A percentile compares a stretch with the other conserved stretches of the same genome.
Conservation (phyloP, 495 filamentous ascomycete genomes). For the Xylaria bambusicola region DNA sequence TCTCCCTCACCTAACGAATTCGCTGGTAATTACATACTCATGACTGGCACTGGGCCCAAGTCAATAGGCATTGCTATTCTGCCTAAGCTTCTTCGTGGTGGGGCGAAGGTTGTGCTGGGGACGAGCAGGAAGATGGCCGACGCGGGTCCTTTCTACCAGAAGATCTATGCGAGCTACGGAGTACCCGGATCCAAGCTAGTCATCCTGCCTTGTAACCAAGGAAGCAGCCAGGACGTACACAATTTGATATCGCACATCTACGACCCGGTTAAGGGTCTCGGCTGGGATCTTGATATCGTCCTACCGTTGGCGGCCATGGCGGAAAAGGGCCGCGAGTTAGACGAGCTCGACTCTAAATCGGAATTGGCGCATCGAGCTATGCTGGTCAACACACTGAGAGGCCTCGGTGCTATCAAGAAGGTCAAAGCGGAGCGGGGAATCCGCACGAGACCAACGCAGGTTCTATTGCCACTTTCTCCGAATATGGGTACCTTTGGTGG, state of each 20-base stretch:
- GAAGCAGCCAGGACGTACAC: conserved; percentile 85
- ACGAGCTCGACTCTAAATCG: conserved; percentile 88
- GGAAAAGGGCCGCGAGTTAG: conserved; percentile 87
- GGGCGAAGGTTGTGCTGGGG: too few relatives aligned
- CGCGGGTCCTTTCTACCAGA: too few relatives aligned
- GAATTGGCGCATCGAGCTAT: conserved; percentile 98
- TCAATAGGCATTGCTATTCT: too few relatives aligned
- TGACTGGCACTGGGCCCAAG: too few relatives aligned
- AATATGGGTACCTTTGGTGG: conserved; percentile 98
- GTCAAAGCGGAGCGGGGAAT: conserved; percentile 83
- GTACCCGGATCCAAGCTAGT: conserved; percentile 80
- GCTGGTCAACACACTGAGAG: conserved; percentile 91
- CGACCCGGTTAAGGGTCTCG: conserved; percentile 75
- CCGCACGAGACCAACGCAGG: conserved; percentile 91
- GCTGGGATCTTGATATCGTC: conserved; percentile 87
- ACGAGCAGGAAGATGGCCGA: too few relatives aligned
- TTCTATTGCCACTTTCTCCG: conserved; percentile 90
- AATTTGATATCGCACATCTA: conserved; percentile 83
- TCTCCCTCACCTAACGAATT: too few relatives aligned
- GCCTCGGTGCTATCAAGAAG: conserved; percentile 83
- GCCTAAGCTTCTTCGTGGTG: too few relatives aligned
- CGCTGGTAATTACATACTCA: too few relatives aligned
- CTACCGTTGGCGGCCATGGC: conserved; percentile 87
- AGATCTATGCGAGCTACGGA: too few relatives aligned
- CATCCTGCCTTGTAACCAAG: conserved; percentile 93